These are phyloP conservation scores for Trichocomaceae sp. DNA, from an alignment of 2,329 filamentous ascomycete species.

Conservation along the genomic window DNA sequence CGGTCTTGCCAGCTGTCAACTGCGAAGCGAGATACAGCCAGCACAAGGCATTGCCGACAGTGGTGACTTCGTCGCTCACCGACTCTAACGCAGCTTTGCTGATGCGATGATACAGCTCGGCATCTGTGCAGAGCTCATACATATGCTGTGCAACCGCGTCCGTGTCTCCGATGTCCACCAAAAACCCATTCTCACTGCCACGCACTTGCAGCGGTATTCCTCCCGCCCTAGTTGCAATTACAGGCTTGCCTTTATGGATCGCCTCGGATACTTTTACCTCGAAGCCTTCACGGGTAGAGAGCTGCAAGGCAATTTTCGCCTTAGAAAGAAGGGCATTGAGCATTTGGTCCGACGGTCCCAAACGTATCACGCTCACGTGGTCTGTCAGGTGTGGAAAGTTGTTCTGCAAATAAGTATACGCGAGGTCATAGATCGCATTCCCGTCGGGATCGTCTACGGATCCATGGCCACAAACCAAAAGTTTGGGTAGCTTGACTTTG, in stretches of 20 bases:
- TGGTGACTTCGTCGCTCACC: slow-evolving; percentile 75
- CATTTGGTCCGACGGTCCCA: slow-evolving; percentile 71
- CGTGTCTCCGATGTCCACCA: slow-evolving; percentile 65
- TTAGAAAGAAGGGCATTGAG: slow-evolving; percentile 70
- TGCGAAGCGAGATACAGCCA: slow-evolving; percentile 74
- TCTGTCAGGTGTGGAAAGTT: slow-evolving; percentile 56
- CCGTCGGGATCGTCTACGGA: slow-evolving; percentile 77
- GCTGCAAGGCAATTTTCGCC: slow-evolving; percentile 66
- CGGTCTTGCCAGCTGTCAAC: slow-evolving; percentile 51
- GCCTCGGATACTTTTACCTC: slow-evolving; percentile 83
- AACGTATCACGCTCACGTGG: slow-evolving; percentile 67
- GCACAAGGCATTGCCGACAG: slow-evolving; percentile 67
- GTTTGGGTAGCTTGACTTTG: slow-evolving; percentile 56
- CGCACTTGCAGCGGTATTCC: slow-evolving; percentile 75
- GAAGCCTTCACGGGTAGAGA: slow-evolving; percentile 75
- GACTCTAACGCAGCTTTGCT: slow-evolving; percentile 55
- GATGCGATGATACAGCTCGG: slow-evolving; percentile 61
- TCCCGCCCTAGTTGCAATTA: slow-evolving; percentile 69
- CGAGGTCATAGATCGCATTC: slow-evolving; percentile 63
- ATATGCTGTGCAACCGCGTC: slow-evolving; percentile 63
- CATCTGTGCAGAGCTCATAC: slow-evolving; percentile 58
- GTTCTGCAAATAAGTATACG: slow-evolving; percentile 59
- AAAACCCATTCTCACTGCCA: slow-evolving; percentile 63
- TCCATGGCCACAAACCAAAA: slow-evolving; percentile 71
- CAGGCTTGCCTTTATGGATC: slow-evolving; percentile 69